Evolutionary conservation across 78 protist species (phyloP).

Genomic region (Dictyostelium citrinum): DNA sequence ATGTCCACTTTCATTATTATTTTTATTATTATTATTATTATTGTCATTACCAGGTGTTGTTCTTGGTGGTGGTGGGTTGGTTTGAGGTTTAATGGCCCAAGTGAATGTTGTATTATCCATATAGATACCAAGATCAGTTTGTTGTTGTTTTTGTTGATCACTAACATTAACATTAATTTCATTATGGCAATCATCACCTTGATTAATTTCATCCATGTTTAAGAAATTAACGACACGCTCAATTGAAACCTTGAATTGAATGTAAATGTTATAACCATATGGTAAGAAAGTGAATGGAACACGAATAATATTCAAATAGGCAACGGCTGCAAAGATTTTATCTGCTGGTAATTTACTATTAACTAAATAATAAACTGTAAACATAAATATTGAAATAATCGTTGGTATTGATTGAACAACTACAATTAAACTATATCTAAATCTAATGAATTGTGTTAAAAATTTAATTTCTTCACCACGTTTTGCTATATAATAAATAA

Average conservation of each 20-base stretch:
- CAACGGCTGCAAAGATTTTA: conserved; percentile 82
- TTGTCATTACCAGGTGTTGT: neutral
- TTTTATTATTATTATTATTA: neutral
- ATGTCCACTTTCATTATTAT: too few relatives aligned
- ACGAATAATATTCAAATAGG: conserved; percentile 86
- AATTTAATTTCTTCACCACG: neutral
- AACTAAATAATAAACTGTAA: neutral
- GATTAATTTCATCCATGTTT: neutral
- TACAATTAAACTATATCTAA: conserved; percentile 5
- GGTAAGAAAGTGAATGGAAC: conserved; percentile 88
- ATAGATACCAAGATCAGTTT: conserved; percentile 13
- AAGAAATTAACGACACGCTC: conserved; percentile 69
- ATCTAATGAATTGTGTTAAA: neutral
- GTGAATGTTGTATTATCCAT: conserved; percentile 8
- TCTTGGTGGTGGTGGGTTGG: neutral
- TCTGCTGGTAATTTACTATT: conserved; percentile 63
- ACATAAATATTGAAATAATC: conserved; percentile 24
- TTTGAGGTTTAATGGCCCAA: neutral
- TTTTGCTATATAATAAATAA: neutral
- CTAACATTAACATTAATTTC: neutral
- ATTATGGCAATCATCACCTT: neutral
- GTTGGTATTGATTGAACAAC: conserved; percentile 27
- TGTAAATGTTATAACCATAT: neutral
- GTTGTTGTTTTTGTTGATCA: neutral
- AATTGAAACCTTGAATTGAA: conserved; percentile 80